Percentiles rank a stretch among this genome's conserved stretches.
Evolutionary conservation across 805 yeast genomes (phyloP).

Genomic region (Yarrowia deformans): DNA sequence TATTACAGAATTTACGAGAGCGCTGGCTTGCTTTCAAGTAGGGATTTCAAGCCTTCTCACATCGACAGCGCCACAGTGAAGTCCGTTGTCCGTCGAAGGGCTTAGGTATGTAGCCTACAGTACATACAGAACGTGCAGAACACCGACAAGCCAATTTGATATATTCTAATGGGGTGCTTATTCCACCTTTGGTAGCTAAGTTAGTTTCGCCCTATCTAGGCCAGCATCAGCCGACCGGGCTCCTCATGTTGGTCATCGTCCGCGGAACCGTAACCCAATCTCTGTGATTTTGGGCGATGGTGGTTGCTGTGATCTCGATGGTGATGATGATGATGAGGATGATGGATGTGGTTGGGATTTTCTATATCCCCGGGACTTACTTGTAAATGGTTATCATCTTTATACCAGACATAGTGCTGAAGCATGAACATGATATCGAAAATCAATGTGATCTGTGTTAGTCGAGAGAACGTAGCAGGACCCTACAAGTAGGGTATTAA

Average conservation of each 20-base stretch:
- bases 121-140: too few relatives aligned
- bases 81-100: constrained; percentile 15
- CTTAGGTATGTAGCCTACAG: neutral
- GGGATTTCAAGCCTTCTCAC: constrained; percentile 19
- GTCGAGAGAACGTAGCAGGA: neutral
- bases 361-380: constrained; percentile 15
- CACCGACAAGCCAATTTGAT: neutral
- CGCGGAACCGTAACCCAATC: constrained; percentile 21
- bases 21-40: constrained; percentile 13
- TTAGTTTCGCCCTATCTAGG: constrained; percentile 23
- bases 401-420: constrained; percentile 46
- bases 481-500: neutral
- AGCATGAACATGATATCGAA: constrained; percentile 49
- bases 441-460: constrained; percentile 45
- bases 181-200: constrained; percentile 38
- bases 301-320: constrained; percentile 23
- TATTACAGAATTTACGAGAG: constrained; percentile 8
- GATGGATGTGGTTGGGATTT: neutral
- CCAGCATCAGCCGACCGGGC: constrained; percentile 30
- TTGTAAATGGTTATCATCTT: neutral
- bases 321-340: constrained; percentile 24
- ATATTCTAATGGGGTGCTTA: neutral
- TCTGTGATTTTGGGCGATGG: constrained; percentile 15
- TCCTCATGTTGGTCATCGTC: constrained; percentile 15
- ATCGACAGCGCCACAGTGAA: constrained; percentile 16